Evolutionary conservation across 371 early-diverging fungal genomes (phyloP).

Genomic region (Mortierella polycephala): DNA sequence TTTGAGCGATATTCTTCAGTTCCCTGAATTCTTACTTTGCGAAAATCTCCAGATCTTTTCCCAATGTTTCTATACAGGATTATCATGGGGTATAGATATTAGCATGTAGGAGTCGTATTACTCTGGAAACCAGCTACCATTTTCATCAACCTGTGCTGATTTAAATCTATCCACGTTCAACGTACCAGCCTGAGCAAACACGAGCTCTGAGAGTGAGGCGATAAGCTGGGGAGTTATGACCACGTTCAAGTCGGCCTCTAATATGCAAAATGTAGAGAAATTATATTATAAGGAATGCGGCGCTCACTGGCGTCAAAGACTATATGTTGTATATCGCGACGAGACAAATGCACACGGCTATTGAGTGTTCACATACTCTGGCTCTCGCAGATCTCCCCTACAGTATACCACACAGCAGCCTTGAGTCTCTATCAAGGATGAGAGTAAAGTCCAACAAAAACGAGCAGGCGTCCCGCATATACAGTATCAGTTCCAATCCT

Average conservation of each 20-base stretch:
- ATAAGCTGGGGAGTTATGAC: constrained; percentile 44
- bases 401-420: constrained; percentile 43
- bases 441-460: no score
- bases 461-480: no score
- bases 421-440: constrained; percentile 28
- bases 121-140: not conserved
- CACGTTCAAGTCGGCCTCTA: constrained; percentile 38
- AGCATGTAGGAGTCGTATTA: not conserved
- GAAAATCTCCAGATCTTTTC: constrained; percentile 44
- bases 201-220: constrained; percentile 47
- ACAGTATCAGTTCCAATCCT: no score
- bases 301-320: not conserved
- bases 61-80: constrained; percentile 28
- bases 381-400: constrained; percentile 45
- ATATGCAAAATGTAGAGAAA: not conserved
- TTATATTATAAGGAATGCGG: not conserved
- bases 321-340: not conserved
- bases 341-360: no score
- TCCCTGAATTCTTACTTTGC: constrained; percentile 22
- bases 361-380: constrained; percentile 20
- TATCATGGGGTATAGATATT: not conserved
- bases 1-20: not conserved
- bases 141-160: not conserved
- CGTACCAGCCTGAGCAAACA: constrained; percentile 42
- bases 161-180: not conserved